Evolutionary conservation across 805 yeast genomes (phyloP).

Genomic region (Metschnikowia proteae): DNA sequence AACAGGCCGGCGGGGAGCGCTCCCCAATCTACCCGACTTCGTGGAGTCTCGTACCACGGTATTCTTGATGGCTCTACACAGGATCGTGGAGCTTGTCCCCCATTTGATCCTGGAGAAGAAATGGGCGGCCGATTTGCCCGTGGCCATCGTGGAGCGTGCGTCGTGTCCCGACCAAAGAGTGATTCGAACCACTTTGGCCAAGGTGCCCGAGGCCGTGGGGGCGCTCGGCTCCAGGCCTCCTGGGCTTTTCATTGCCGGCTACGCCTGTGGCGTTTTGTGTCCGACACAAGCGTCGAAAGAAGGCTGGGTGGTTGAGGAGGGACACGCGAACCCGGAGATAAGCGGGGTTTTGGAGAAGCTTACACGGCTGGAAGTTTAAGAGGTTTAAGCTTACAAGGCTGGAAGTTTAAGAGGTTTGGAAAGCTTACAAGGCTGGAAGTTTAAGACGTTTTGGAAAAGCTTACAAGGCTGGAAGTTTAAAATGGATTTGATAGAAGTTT

Average conservation of each 20-base stretch:
- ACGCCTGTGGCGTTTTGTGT: constrained; percentile 59
- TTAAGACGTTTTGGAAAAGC: too few species aligned
- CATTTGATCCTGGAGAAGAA: constrained; percentile 38
- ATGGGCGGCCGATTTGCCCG: constrained; percentile 75
- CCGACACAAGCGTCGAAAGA: constrained; percentile 6
- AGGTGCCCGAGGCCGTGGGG: constrained; percentile 70
- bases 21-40: constrained; percentile 76
- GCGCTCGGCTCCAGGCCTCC: constrained; percentile 88
- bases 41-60: constrained; percentile 73
- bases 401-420: background rate
- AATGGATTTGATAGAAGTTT: too few species aligned
- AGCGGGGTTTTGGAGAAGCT: constrained; percentile 12
- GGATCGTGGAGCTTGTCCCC: constrained; percentile 57
- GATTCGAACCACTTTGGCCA: constrained; percentile 63
- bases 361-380: background rate
- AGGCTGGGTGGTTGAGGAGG: constrained; percentile 49
- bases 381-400: background rate
- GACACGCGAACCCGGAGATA: constrained; percentile 20
- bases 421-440: too few species aligned
- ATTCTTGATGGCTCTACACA: constrained; percentile 85
- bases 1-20: constrained; percentile 81
- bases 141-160: constrained; percentile 85
- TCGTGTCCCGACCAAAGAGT: constrained; percentile 91
- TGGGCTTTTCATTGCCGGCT: constrained; percentile 79
- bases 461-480: too few species aligned